These are phyloP conservation scores for Dendrobium nobile DNA, from an alignment of 106 monocot species.

Conservation along the genomic window DNA sequence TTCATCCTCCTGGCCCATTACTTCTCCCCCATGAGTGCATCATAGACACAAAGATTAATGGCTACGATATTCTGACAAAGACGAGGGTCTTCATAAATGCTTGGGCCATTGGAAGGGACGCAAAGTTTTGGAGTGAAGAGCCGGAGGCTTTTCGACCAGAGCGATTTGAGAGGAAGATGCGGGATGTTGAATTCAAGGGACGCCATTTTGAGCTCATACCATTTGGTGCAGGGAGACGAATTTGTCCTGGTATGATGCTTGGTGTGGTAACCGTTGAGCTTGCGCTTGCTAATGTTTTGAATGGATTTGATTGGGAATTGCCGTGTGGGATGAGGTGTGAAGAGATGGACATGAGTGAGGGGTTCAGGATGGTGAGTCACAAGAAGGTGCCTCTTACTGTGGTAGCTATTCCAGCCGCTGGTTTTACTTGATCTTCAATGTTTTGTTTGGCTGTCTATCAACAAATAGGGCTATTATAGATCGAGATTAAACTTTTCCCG, in stretches of 20 bases:
- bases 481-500: too few species aligned
- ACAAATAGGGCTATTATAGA: too few species aligned
- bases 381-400: not conserved
- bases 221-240: not conserved
- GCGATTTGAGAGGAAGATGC: not conserved
- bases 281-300: not conserved
- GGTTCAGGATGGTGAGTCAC: not conserved
- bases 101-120: slow-evolving; percentile 11
- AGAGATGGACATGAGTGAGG: not conserved
- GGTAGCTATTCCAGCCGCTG: not conserved
- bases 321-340: not conserved
- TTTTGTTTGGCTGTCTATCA: too few species aligned
- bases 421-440: too few species aligned
- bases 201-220: not conserved
- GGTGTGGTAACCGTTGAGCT: not conserved
- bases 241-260: not conserved
- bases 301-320: not conserved
- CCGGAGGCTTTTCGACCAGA: slow-evolving; percentile 10
- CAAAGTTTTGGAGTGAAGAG: not conserved
- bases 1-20: slow-evolving; percentile 77
- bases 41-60: slow-evolving; percentile 44
- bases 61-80: slow-evolving; percentile 36
- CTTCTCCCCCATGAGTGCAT: slow-evolving; percentile 60
- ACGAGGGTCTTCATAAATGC: slow-evolving; percentile 3
- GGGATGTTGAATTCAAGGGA: not conserved